Conservation (phyloP, 805 yeast species). For the Kregervanrija pseudodelftensis region DNA sequence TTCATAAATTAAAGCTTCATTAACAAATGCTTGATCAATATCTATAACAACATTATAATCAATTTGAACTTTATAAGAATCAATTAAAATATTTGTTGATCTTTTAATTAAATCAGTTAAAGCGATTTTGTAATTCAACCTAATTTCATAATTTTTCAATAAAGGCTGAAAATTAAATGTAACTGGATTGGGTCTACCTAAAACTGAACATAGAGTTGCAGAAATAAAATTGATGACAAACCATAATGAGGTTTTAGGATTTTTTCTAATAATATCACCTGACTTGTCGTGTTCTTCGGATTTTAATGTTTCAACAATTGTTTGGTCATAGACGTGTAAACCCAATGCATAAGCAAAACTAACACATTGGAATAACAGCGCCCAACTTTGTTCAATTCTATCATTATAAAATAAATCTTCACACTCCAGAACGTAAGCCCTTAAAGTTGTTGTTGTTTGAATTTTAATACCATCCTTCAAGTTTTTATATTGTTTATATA, state of each 20-base stretch:
- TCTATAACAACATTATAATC: conserved; percentile 32
- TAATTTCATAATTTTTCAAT: conserved; percentile 26
- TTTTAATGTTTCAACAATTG: conserved; percentile 25
- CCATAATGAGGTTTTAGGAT: conserved; percentile 41
- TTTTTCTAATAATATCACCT: conserved; percentile 22
- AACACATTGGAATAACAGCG: conserved; percentile 41
- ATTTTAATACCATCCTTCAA: conserved; percentile 39
- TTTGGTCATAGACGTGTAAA: conserved; percentile 36
- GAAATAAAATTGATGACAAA: conserved; percentile 40
- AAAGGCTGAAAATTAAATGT: conserved; percentile 32
- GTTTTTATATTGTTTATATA: conserved; percentile 36
- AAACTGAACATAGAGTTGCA: conserved; percentile 43
- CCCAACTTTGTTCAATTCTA: conserved; percentile 46
- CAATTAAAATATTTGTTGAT: conserved; percentile 44
- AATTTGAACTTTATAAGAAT: conserved; percentile 42
- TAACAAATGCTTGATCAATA: conserved; percentile 35
- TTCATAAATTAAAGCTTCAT: conserved; percentile 33
- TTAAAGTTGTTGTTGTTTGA: conserved; percentile 42
- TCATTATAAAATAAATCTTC: conserved; percentile 44
- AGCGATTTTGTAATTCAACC: conserved; percentile 37
- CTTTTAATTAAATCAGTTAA: conserved; percentile 41
- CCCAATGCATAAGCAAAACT: conserved; percentile 46
- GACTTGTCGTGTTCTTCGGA: conserved; percentile 26
- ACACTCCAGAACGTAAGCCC: conserved; percentile 43
- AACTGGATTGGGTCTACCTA: conserved; percentile 51